These are phyloP conservation scores for Madurella mycetomatis DNA, from an alignment of 2,329 filamentous ascomycete genomes.

Conservation along the genomic window DNA sequence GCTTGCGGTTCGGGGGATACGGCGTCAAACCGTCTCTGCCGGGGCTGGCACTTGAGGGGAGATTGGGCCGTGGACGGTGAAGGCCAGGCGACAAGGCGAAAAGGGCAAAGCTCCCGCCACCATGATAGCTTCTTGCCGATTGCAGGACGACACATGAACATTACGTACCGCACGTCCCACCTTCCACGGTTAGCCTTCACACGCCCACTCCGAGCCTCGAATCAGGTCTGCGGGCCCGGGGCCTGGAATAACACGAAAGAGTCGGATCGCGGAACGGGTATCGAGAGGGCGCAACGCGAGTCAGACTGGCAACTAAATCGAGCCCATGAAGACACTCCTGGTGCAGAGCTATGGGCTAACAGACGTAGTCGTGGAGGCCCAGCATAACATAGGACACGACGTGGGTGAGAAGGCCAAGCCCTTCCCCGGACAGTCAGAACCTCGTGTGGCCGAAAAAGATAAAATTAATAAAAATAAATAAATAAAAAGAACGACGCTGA, in stretches of 20 bases:
- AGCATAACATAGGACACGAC: no score
- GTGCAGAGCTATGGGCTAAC: no score
- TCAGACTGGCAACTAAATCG: no score
- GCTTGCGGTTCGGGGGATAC: background rate
- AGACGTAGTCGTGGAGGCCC: no score
- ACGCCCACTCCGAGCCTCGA: background rate
- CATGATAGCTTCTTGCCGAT: background rate
- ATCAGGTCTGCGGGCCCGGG: background rate
- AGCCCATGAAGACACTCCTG: no score
- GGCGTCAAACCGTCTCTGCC: background rate
- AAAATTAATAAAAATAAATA: no score
- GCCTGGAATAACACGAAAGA: background rate
- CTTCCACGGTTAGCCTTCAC: background rate
- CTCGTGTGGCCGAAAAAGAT: no score
- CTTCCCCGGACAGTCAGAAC: no score
- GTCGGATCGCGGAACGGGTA: no score
- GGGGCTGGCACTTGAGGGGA: background rate
- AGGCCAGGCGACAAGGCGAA: background rate
- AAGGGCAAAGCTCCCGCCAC: no score
- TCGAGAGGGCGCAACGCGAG: no score
- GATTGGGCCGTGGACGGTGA: background rate
- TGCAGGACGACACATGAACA: background rate
- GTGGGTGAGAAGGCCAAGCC: no score
- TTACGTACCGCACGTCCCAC: background rate
- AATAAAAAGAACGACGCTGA: background rate